Base-by-base conservation (phyloP, 495 filamentous ascomycete species). In the Lasiosphaeris hirsuta region DNA sequence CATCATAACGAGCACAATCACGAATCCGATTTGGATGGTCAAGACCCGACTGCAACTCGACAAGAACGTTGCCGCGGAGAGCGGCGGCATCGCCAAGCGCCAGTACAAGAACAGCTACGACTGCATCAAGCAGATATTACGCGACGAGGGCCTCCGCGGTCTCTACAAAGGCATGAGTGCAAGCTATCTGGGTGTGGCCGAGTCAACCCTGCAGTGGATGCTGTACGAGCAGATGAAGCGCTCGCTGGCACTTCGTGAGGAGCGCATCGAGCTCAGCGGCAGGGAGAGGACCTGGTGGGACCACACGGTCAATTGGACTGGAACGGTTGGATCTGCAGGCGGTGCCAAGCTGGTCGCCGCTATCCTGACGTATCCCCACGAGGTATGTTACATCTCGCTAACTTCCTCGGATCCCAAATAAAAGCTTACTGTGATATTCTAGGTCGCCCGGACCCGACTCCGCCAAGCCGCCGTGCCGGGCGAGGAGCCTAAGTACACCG, bases 1-100 rank as follows among this genome's bases (percentile, higher is more conserved):
- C 33, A 76, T 96, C 37, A 83, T 85, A 15, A 96, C 91, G 0
- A 85, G 86, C 15, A 94, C 90, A 3, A 90, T 86, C 14, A 96
- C 91, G 14, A 96, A 95, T 71, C 91, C 91, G 2, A 95, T 96
- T 57, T 96, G 91, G 91, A 78, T 96, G 45, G 82, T 96, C 52
- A 96, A 96, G 76, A 96, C 91, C 19, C 81, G 91, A 41, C 62
- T 96, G 56, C 91, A 96, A 75, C 84, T 96, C 8, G 91, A 96
- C 67, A 89, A 86, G 69, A 84, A 84, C 54, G 69, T 73, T 46
- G 77, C 79, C 8, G 76, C 59, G 68, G 79, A 70, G 67, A 80
- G 63, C 10, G 75, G 74, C n/a, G 73, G 72, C 37, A 65, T 66
- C 4, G 67, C 71, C 8, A 72, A 72, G 18, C 80, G 90, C 7